Evolutionary conservation across 768 basidiomycete genomes (phyloP).

Genomic region (Tulasnella sp.): DNA sequence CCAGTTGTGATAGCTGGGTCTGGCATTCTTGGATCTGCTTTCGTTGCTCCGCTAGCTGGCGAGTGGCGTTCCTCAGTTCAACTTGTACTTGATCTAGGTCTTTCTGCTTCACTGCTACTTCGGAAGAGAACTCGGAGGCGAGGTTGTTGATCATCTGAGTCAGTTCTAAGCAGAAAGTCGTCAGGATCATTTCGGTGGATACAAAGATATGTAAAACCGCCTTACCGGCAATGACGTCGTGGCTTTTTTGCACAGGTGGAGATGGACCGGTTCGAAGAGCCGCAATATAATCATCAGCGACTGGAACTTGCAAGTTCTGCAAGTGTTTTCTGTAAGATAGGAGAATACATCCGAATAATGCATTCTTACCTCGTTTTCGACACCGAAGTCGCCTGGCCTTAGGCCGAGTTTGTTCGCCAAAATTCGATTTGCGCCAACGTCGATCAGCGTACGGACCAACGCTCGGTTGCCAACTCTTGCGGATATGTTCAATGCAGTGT

Average conservation of each 20-base stretch:
- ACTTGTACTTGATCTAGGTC: slow-evolving; percentile 81
- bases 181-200: not conserved
- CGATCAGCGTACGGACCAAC: slow-evolving; percentile 78
- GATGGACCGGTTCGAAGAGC: slow-evolving; percentile 69
- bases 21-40: slow-evolving; percentile 79
- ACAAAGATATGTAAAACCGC: not conserved
- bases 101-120: slow-evolving; percentile 84
- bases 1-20: slow-evolving; percentile 65
- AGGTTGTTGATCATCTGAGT: slow-evolving; percentile 77
- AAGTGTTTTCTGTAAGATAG: not conserved
- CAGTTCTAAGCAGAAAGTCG: slow-evolving; percentile 55
- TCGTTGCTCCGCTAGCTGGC: slow-evolving; percentile 85
- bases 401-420: slow-evolving; percentile 90
- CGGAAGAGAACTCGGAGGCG: slow-evolving; percentile 70
- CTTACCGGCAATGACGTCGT: slow-evolving; percentile 75
- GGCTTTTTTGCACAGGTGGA: slow-evolving; percentile 78
- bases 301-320: slow-evolving; percentile 31
- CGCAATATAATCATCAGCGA: slow-evolving; percentile 73
- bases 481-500: slow-evolving; percentile 93
- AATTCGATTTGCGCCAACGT: slow-evolving; percentile 87
- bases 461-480: slow-evolving; percentile 88
- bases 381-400: slow-evolving; percentile 89
- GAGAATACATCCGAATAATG: not conserved
- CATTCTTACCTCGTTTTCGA: slow-evolving; percentile 74
- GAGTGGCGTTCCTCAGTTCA: slow-evolving; percentile 83